Conservation (phyloP, 2,329 filamentous ascomycete genomes). For the Lasiodiplodia sp. region DNA sequence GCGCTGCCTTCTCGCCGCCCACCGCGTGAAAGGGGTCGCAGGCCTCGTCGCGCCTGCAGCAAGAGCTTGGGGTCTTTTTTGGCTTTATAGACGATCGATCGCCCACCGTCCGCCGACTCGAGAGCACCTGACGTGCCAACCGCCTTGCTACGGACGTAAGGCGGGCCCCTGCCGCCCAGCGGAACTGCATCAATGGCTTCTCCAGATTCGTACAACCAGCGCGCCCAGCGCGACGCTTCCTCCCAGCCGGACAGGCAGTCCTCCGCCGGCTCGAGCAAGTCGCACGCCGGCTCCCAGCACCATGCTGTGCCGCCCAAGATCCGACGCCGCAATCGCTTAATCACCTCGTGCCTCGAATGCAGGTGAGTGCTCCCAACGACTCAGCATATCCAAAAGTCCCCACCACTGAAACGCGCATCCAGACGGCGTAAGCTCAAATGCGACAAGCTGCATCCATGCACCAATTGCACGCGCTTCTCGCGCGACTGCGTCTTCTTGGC, state of each 20-base stretch:
- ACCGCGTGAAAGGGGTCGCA: conserved; percentile 6
- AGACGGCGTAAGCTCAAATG: conserved; percentile 80
- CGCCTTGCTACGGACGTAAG: conserved; percentile 28
- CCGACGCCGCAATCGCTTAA: conserved; percentile 47
- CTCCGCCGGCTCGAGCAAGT: conserved; percentile 15
- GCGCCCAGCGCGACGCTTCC: conserved; percentile 13
- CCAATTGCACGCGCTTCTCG: conserved; percentile 66
- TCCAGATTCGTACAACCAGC: conserved; percentile 25
- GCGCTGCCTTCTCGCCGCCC: conserved; percentile 4
- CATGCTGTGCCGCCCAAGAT: conserved; percentile 35
- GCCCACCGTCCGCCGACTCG: conserved; percentile 15
- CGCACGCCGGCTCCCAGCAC: conserved; percentile 11
- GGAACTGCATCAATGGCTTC: conserved; percentile 26
- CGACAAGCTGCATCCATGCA: conserved; percentile 75
- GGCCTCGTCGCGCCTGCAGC: not conserved
- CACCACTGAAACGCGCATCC: conserved; percentile 51
- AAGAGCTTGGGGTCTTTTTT: conserved; percentile 2
- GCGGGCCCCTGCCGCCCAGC: conserved; percentile 18
- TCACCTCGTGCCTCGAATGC: conserved; percentile 49
- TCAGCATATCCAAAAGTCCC: not conserved
- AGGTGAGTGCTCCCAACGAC: conserved; percentile 7
- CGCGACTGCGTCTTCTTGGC: conserved; percentile 69
- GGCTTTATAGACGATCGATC: conserved; percentile 21
- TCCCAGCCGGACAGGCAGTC: conserved; percentile 11
- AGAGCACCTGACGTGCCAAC: conserved; percentile 5